A percentile compares a stretch with the other conserved stretches of the same genome.
These are phyloP conservation scores for Dipodascus geniculatus DNA, from an alignment of 805 yeast species.

Conservation along the genomic window DNA sequence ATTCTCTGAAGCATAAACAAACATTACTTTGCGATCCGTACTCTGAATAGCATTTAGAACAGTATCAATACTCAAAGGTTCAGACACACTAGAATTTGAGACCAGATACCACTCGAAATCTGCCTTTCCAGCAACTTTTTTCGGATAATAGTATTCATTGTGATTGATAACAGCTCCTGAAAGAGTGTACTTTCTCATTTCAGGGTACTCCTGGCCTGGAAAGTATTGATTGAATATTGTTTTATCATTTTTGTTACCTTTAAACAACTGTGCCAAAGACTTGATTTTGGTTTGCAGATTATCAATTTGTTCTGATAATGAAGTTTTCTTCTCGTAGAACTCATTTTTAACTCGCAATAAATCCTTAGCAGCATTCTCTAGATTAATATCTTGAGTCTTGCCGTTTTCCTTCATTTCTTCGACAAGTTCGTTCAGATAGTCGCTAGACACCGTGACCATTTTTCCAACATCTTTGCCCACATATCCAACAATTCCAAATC, in stretches of 20 bases:
- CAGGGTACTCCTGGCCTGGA: conserved; percentile 8
- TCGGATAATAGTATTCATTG: conserved; percentile 13
- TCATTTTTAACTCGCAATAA: conserved; percentile 4
- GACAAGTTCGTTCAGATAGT: conserved; percentile 6
- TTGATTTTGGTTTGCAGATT: not conserved
- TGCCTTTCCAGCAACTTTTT: not conserved
- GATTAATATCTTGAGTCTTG: not conserved
- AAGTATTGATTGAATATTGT: conserved; percentile 6
- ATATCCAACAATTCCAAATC: conserved; percentile 5
- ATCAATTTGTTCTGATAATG: not conserved
- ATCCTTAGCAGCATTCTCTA: conserved; percentile 9
- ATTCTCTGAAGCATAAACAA: not conserved
- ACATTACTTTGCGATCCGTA: not conserved
- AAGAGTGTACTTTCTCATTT: conserved; percentile 11
- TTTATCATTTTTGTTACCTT: conserved; percentile 4
- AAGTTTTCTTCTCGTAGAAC: conserved; percentile 6
- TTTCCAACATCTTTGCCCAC: conserved; percentile 10
- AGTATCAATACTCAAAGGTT: not conserved
- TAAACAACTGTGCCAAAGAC: conserved; percentile 6
- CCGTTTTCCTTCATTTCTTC: not conserved
- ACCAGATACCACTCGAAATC: not conserved
- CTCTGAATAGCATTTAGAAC: not conserved
- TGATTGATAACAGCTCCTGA: conserved; percentile 14
- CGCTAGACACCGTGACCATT: conserved; percentile 9
- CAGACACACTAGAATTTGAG: not conserved